phyloP scores from a whole-genome alignment of 140 eudicot species.

The Oenanthe javanica region DNA sequence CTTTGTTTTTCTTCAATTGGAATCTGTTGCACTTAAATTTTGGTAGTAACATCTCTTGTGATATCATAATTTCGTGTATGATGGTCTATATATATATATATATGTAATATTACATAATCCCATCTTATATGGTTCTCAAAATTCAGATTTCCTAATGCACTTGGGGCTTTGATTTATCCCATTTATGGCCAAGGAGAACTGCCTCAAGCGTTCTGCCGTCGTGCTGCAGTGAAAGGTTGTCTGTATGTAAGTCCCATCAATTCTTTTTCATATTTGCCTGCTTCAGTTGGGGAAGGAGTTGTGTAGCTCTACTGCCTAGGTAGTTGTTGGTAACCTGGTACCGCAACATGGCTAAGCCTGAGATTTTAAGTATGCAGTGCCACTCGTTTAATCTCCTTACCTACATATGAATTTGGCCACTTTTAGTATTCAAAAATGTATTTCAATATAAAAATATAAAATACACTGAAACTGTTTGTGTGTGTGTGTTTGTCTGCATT shows the following conservation, averaged over 20 bases:
- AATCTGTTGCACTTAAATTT: background rate
- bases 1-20: background rate
- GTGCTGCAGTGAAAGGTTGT: conserved; percentile 99
- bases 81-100: background rate
- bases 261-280: too few species aligned
- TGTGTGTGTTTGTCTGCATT: too few species aligned
- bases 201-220: conserved; percentile 95
- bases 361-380: background rate
- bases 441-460: too few species aligned
- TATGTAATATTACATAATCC: background rate
- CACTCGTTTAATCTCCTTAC: background rate
- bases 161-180: conserved; percentile 87
- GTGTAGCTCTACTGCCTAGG: background rate
- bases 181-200: conserved; percentile 97
- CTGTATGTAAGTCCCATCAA: conserved; percentile 56
- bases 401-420: background rate
- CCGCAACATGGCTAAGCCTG: background rate
- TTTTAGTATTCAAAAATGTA: background rate
- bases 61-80: conserved; percentile 13
- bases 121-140: conserved; percentile 1
- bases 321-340: background rate
- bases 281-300: background rate
- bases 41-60: background rate
- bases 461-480: too few species aligned
- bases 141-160: conserved; percentile 79